phyloP scores from a whole-genome alignment of 176 grass and related monocot species.

The Triticum dicoccoides region DNA sequence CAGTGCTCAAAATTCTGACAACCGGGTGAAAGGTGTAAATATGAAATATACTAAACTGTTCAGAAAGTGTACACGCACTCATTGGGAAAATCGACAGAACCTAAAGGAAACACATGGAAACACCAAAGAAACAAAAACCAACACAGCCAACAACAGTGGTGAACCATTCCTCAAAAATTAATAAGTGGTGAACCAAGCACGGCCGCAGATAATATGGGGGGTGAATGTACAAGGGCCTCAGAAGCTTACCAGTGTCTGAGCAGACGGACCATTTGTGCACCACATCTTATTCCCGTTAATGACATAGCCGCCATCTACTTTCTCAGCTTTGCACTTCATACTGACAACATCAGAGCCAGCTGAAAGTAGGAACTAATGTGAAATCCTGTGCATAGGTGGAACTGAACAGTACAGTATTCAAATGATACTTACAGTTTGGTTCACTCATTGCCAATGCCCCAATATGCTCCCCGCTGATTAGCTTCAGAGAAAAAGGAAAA shows the following conservation, averaged over 20 bases:
- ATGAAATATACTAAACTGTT: not conserved
- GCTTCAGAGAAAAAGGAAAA: conserved; percentile 58
- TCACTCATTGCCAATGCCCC: conserved; percentile 96
- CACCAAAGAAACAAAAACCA: conserved; percentile 1
- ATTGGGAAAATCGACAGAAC: not conserved
- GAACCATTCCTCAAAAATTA: not conserved
- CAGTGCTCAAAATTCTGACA: not conserved
- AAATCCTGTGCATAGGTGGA: not conserved
- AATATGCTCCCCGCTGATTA: conserved; percentile 88
- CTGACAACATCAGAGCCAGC: conserved; percentile 99
- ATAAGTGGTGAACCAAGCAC: not conserved
- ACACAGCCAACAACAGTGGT: not conserved
- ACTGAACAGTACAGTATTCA: not conserved
- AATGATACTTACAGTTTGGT: conserved; percentile 70
- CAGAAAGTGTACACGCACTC: not conserved
- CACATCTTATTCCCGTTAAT: conserved; percentile 98
- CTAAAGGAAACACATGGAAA: not conserved
- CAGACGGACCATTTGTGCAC: conserved; percentile 95
- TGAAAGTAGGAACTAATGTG: conserved; percentile 31
- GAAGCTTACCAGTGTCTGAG: conserved; percentile 74
- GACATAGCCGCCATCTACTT: conserved; percentile 83
- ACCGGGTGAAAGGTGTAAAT: not conserved
- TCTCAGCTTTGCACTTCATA: conserved; percentile 97
- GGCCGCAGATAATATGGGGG: not conserved
- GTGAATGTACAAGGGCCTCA: not conserved